Evolutionary conservation across 225 moss, liverwort and hornwort genomes (phyloP), one percentile per base, ranked within the genome.

Genomic region (Lunularia cruciata): DNA sequence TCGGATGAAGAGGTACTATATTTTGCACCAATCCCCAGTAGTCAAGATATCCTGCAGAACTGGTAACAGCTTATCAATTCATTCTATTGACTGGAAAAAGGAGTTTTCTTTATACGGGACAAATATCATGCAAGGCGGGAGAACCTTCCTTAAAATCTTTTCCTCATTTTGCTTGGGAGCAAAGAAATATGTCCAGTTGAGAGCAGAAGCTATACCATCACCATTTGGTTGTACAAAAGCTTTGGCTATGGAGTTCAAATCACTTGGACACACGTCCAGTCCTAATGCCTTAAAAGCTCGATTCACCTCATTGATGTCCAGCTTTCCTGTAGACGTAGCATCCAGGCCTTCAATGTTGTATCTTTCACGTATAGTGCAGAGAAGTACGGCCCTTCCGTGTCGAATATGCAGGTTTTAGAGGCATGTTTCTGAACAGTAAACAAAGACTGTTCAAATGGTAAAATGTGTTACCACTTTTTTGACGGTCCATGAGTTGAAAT

Each of bases 401-500:
- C n/a, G n/a, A n/a, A n/a, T n/a, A n/a, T n/a, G n/a, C n/a, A n/a
- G n/a, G n/a, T n/a, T n/a, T n/a, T n/a, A n/a, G n/a, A n/a, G n/a
- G n/a, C n/a, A n/a, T n/a, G n/a, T n/a, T n/a, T n/a, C n/a, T n/a
- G n/a, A n/a, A n/a, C n/a, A n/a, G n/a, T n/a, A n/a, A n/a, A n/a
- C n/a, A n/a, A n/a, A n/a, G n/a, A n/a, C n/a, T n/a, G n/a, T n/a
- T n/a, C n/a, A n/a, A n/a, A n/a, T n/a, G n/a, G n/a, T n/a, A n/a
- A n/a, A n/a, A n/a, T n/a, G n/a, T n/a, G n/a, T 22, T 13, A 82
- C 82, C 82, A 68, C 82, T 68, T n/a, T 78, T 71, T 46, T 78
- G 82, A 8, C 82, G 74, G 47, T 82, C 82, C n/a, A 82, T 51
- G 39, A 77, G 78, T 57, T 75, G 70, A 64, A 82, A 82, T 36